Conservation (phyloP, 169 alveolate species). For the Eimeria sp. region DNA sequence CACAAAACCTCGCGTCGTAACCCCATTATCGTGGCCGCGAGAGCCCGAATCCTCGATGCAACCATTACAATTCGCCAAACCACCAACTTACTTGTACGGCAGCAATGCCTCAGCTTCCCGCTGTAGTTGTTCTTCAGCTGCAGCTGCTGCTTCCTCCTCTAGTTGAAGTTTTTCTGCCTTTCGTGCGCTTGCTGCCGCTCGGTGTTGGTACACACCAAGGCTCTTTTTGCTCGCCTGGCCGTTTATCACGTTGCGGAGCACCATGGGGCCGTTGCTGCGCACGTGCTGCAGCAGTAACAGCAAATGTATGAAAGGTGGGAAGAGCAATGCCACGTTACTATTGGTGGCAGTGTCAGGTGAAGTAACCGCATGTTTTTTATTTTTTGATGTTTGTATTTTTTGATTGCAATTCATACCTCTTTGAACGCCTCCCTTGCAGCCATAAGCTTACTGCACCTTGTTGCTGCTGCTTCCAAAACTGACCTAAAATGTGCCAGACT, state of each 20-base stretch:
- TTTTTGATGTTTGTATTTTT: no score
- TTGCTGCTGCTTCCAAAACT: slow-evolving; percentile 27
- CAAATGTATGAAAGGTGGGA: background rate
- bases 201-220: slow-evolving; percentile 40
- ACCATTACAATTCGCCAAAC: background rate
- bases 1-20: background rate
- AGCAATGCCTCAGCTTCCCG: slow-evolving; percentile 40
- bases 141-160: slow-evolving; percentile 58
- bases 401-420: background rate
- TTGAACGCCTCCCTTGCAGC: slow-evolving; percentile 57
- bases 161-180: slow-evolving; percentile 42
- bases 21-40: background rate
- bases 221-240: slow-evolving; percentile 36
- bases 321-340: background rate
- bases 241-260: slow-evolving; percentile 51
- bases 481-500: slow-evolving; percentile 12
- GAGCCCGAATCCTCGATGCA: background rate
- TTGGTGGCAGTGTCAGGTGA: background rate
- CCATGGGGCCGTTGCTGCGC: slow-evolving; percentile 30
- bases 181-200: slow-evolving; percentile 21
- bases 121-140: slow-evolving; percentile 32
- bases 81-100: slow-evolving; percentile 48
- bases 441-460: slow-evolving; percentile 17
- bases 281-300: slow-evolving; percentile 54
- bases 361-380: background rate